Conservation (phyloP, 805 yeast species). For the Candida vaughaniae region DNA sequence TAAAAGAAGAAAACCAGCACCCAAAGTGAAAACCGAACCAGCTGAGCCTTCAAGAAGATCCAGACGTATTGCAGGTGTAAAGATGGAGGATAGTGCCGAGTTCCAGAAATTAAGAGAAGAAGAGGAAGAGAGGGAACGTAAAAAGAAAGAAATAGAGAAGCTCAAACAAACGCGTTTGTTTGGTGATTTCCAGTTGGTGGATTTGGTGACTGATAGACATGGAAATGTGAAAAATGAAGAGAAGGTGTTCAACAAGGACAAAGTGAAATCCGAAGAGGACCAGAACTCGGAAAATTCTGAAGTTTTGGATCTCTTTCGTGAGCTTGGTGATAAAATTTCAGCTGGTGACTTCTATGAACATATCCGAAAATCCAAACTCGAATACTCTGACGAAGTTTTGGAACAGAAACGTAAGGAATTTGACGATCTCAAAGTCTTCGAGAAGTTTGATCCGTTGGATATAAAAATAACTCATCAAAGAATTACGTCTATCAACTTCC, state of each 20-base stretch:
- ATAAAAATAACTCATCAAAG: conserved; percentile 71
- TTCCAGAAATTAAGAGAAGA: conserved; percentile 35
- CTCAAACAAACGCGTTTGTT: conserved; percentile 57
- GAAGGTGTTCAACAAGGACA: conserved; percentile 20
- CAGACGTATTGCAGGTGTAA: conserved; percentile 71
- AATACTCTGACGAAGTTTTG: conserved; percentile 39
- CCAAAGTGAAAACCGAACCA: conserved; percentile 21
- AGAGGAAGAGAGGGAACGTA: conserved; percentile 29
- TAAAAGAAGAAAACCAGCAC: conserved; percentile 27
- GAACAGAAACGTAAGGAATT: conserved; percentile 54
- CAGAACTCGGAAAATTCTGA: conserved; percentile 21
- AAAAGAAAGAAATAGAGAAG: conserved; percentile 43
- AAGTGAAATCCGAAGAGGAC: conserved; percentile 5
- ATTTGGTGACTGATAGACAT: conserved; percentile 46
- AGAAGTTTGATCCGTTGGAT: conserved; percentile 63
- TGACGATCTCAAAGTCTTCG: conserved; percentile 49
- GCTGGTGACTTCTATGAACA: conserved; percentile 71
- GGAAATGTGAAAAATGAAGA: conserved; percentile 33
- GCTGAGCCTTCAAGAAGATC: conserved; percentile 69
- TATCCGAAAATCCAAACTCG: conserved; percentile 28
- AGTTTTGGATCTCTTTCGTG: conserved; percentile 30
- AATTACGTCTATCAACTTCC: conserved; percentile 71
- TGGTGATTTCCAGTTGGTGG: conserved; percentile 65
- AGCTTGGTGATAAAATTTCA: conserved; percentile 53
- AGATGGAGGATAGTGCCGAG: conserved; percentile 51